Evolutionary conservation across 495 filamentous ascomycete species (phyloP), one percentile per base, ranked within the genome.

Genomic region (Cryomyces antarcticus): DNA sequence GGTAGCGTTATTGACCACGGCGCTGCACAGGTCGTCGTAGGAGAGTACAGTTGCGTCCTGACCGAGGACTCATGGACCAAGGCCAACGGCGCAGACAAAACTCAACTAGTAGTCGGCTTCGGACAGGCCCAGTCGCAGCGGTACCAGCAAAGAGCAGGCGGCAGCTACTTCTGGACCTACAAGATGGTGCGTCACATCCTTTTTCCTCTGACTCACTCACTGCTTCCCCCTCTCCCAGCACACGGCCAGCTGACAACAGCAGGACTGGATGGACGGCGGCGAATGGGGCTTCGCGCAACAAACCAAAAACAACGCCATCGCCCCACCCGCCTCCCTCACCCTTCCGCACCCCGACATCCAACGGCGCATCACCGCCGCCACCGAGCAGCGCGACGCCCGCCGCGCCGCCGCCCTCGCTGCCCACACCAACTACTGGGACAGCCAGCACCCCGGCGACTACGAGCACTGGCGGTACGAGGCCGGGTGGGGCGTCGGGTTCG

Each of bases 31-130:
- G 57, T 64, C 30, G 51, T 71, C 37, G 57, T 74, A 27, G 70
- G 69, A 10, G 70, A 75, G 45, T 76, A 70, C 51, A 67, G 61
- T 52, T 70, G 64, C 53, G 63, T 66, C 28, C 49, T 75, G 41
- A 52, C 58, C 45, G 57, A 57, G 9, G 53, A 62, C 27, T 56
- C 62, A 2, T 72, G 69, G 69, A 39, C 45, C 4, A 59, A 60
- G 45, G 49, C 17, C 17, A 24, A 24, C 17, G 17, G 17, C 17
- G 17, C 17, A 24, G 17, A 24, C 17, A 24, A 24, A 24, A 24
- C 1, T 24, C 46, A 51, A 1, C 50, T 69, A 12, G 55, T 61
- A 3, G 52, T 48, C 33, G 46, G 52, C 27, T 74, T 76, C 45
- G 69, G 69, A 29, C 54, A 59, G 31, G 60, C 56, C 2, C 61